A percentile compares a stretch with the other conserved stretches of the same genome.
Evolutionary conservation across 352 stramenopile species (phyloP).

Genomic region (Globisporangium megalacanthum): DNA sequence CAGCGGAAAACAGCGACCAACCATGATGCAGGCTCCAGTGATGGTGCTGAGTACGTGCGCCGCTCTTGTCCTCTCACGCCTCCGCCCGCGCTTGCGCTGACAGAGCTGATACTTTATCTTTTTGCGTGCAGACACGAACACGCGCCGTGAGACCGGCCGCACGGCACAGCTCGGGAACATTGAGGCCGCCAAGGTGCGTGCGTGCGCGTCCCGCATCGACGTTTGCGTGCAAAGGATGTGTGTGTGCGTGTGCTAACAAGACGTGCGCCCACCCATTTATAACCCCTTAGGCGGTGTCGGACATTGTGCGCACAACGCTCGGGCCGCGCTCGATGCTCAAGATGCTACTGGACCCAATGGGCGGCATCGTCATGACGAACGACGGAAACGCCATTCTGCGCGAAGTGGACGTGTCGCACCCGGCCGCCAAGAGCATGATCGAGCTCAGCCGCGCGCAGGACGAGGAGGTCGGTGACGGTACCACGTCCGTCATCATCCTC

Average conservation of each 20-base stretch:
- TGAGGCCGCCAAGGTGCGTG: slow-evolving; percentile 87
- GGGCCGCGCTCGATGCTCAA: slow-evolving; percentile 98
- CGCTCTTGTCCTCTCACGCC: too few relatives aligned
- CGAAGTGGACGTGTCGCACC: slow-evolving; percentile 97
- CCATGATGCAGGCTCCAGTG: slow-evolving; percentile 91
- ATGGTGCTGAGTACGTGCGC: slow-evolving; percentile 95
- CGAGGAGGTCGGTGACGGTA: slow-evolving; percentile 99
- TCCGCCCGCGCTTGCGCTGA: too few relatives aligned
- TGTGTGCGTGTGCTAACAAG: background rate
- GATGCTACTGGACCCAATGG: slow-evolving; percentile 99
- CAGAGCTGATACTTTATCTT: too few relatives aligned
- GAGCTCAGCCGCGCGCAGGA: slow-evolving; percentile 98
- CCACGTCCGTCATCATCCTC: slow-evolving; percentile 99
- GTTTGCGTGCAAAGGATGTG: background rate
- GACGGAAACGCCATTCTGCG: slow-evolving; percentile 99
- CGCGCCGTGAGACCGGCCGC: slow-evolving; percentile 96
- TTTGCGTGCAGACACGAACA: slow-evolving; percentile 89
- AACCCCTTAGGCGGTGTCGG: slow-evolving; percentile 80
- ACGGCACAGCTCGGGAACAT: slow-evolving; percentile 99
- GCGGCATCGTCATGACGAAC: slow-evolving; percentile 99
- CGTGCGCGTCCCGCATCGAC: too few relatives aligned
- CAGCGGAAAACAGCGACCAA: too few relatives aligned
- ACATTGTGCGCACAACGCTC: slow-evolving; percentile 99
- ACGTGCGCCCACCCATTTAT: background rate
- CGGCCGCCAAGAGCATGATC: slow-evolving; percentile 99